A percentile compares a stretch with the other conserved stretches of the same genome.
Conservation (phyloP, 164 flowering plant genomes). For the Platanus orientalis region DNA sequence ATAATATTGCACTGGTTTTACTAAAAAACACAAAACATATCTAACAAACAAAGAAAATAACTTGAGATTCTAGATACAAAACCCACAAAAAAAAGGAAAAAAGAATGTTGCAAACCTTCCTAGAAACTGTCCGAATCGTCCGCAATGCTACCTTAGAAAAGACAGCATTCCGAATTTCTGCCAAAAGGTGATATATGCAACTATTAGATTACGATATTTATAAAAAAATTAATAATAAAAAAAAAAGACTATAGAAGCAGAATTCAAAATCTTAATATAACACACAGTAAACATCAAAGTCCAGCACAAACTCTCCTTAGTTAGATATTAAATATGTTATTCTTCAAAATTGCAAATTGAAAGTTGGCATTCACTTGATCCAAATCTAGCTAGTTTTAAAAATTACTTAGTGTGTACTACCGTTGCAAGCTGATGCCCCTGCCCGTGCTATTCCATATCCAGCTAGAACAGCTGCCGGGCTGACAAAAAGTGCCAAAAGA, state of each 20-base stretch:
- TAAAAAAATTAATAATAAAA: not conserved
- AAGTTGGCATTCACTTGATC: not conserved
- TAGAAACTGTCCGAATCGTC: conserved; percentile 84
- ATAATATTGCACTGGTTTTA: too few relatives aligned
- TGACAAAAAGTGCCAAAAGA: conserved; percentile 60
- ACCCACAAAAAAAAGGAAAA: not conserved
- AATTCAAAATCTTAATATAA: not conserved
- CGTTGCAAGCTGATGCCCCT: conserved; percentile 91
- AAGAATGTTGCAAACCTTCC: conserved; percentile 47
- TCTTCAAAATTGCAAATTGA: not conserved
- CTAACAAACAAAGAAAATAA: not conserved
- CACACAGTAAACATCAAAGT: not conserved
- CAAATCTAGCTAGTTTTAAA: conserved; percentile 11
- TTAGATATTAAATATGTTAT: too few relatives aligned
- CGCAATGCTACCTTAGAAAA: conserved; percentile 94
- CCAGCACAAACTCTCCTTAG: not conserved
- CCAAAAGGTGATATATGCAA: conserved; percentile 8
- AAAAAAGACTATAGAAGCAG: not conserved
- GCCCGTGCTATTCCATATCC: conserved; percentile 97
- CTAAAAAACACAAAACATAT: not conserved
- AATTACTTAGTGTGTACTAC: conserved; percentile 35
- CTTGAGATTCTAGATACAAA: not conserved
- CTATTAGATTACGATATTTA: conserved; percentile 4
- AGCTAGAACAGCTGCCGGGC: conserved; percentile 81
- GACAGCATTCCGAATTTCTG: conserved; percentile 95